Evolutionary conservation across 73 alveolate species (phyloP), one percentile per base, ranked within the genome.

Genomic region (Tetrahymena thermophila): DNA sequence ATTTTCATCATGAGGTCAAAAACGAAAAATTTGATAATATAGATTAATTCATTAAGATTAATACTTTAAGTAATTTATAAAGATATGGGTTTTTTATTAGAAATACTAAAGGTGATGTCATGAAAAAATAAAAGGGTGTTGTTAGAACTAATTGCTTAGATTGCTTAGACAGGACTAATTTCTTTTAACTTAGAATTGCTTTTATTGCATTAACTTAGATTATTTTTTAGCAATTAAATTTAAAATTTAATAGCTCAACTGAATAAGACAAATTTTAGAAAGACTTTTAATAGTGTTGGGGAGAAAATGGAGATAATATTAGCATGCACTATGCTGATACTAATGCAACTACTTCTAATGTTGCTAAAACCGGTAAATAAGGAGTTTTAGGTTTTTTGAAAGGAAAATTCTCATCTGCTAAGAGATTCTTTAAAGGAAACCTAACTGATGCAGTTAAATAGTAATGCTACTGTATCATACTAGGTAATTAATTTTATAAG

Each of bases 101-200:
- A n/a, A 96, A 96, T 57, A 84, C 96, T 34, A 95, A 96, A 42
- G 97, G 94, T 35, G 58, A 85, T 23, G 96, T 95, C 35, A 42
- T 96, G 43, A 96, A 94, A 40, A 42, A 96, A 85, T n/a, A 98
- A 99, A 94, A 94, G 84, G 99, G 99, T 16, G 96, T 97, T 25
- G 93, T 98, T 93, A 98, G 99, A 94, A 98, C 99, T 23, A 99
- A 98, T 96, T 99, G 99, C 95, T 97, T 99, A 98, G 99, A 99
- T 96, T 98, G 99, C 93, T 94, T 99, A 57, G 99, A 99, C 95
- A 97, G 99, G 94, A 98, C 99, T 13, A 98, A 98, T 96, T 99
- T 99, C 17, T 99, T 99, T 1, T 98, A 99, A 94, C 94, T 99
- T n/a, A 98, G 97, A 25, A 96, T 99, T 85, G 99, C 98, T 34